A percentile compares a stretch with the other conserved stretches of the same genome.
These are phyloP conservation scores for Trichosporon faecale DNA, from an alignment of 1,284 basidiomycete species.

Conservation along the genomic window DNA sequence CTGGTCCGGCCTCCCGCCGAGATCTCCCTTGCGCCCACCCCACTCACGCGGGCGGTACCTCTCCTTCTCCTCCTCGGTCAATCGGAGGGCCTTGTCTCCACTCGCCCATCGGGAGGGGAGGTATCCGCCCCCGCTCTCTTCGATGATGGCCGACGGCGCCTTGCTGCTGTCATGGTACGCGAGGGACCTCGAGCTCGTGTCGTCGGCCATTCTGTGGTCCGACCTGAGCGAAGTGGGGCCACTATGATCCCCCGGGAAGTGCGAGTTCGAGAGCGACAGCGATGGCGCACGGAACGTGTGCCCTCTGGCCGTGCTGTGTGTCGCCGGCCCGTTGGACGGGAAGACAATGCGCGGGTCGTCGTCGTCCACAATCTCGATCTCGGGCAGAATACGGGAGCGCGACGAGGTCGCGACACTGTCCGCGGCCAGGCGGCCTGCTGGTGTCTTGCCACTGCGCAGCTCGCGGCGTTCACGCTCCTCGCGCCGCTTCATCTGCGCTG, in stretches of 20 bases:
- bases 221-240: conserved; percentile 10
- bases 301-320: conserved; percentile 31
- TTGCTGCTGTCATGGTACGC: conserved; percentile 15
- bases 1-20: conserved; percentile 41
- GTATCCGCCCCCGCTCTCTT: conserved; percentile 46
- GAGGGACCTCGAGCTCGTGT: not conserved
- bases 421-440: conserved; percentile 1
- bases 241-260: not conserved
- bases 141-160: conserved; percentile 35
- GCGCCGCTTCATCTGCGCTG: conserved; percentile 44
- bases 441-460: conserved; percentile 11
- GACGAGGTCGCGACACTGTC: conserved; percentile 15
- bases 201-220: not conserved
- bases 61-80: conserved; percentile 47
- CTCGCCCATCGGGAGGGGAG: conserved; percentile 49
- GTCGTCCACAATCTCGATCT: conserved; percentile 49
- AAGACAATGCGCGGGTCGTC: conserved; percentile 49
- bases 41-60: conserved; percentile 51
- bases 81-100: conserved; percentile 43
- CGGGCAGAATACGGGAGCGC: conserved; percentile 39
- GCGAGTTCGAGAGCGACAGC: not conserved
- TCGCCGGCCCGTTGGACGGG: conserved; percentile 35
- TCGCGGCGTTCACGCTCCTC: conserved; percentile 44
- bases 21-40: conserved; percentile 43
- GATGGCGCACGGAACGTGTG: conserved; percentile 25